Evolutionary conservation across 768 basidiomycete genomes (phyloP), one percentile per base, ranked within the genome.

Genomic region (Coprinopsis strossmayeri): DNA sequence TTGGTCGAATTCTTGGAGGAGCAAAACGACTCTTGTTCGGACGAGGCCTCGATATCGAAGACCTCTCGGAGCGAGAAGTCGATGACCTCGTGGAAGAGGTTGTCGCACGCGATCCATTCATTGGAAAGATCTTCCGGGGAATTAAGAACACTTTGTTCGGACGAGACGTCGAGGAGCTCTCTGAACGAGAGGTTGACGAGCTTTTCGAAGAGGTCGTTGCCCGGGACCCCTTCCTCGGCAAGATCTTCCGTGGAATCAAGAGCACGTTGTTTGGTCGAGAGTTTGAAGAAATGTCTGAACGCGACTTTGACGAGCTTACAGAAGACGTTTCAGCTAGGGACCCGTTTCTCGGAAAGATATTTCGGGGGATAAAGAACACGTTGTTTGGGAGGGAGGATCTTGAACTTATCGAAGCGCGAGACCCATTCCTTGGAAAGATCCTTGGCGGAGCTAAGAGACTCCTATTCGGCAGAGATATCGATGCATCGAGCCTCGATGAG

Each of bases 1-100:
- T 49, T 10, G 40, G 40, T 9, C 40, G 41, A 25, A 49, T 49
- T 21, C 32, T 49, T 40, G 21, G 47, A 27, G 47, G 47, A n/a
- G 38, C 39, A 12, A 39, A 30, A 25, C 37, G 27, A 11, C n/a
- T 48, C 25, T 23, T 48, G 9, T 40, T 48, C 24, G 46, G 46
- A 5, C 13, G 46, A 18, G 46, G 35, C 7, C 25, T 46, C 30
- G 30, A 32, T 13, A 34, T 32, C 26, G 26, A 46, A 11, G 45
- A 46, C 26, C 32, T 46, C 21, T 12, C 28, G 7, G 27, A 46
- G 13, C 45, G 45, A 13, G 45, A 30, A 1, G 7, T 46, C 15
- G 28, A 46, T 3, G n/a, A 17, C 26, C 26, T 46, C 30, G 30
- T 18, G 2, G 45, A 46, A 20, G 26, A 30, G 20, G 13, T 20